Evolutionary conservation across 2,329 filamentous ascomycete genomes (phyloP), one percentile per base, ranked within the genome.

Genomic region (Aspergillus caelatus): DNA sequence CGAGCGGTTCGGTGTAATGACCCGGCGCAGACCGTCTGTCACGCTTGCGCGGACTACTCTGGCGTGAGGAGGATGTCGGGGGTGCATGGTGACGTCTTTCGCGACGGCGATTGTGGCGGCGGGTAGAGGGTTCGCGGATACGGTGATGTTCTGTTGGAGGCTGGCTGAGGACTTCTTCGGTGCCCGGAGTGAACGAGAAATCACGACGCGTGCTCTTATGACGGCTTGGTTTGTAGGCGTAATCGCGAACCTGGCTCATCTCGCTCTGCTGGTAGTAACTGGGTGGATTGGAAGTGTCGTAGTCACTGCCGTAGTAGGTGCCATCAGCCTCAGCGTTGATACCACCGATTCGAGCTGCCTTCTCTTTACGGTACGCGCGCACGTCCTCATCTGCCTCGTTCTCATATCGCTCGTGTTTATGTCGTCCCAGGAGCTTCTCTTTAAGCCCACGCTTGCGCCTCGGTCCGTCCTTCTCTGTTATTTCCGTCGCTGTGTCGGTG

Each of bases 281-380:
- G 85, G 65, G 88, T 85, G 57, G 87, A 83, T 69, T 85, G 43
- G 88, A 87, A n/a, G 83, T 85, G 39, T 88, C 89, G 73, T 85
- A 86, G 68, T 89, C 88, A 56, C 89, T 90, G 77, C 91, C 92
- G 74, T 96, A 91, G 85, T 92, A 96, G 64, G 88, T 91, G 65
- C 89, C 91, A 70, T 97, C 94, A 50, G 89, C 85, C 69, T 91
- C 84, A 71, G 90, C 89, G 80, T 98, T 98, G 77, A 98, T 82
- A 23, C 94, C 94, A 41, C 94, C 94, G 2, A 98, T 93, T 58
- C 91, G 86, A 0, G 94, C 94, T 2, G 93, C 83, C 76, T 90
- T 92, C 80, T 98, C 94, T 73, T 93, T 86, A 28, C 94, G 91
- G 82, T 98, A 98, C 39, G 88, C 88, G 63, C 90, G 88, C 61